phyloP scores from a whole-genome alignment of 768 basidiomycete species.

The Hebeloma cylindrosporum region DNA sequence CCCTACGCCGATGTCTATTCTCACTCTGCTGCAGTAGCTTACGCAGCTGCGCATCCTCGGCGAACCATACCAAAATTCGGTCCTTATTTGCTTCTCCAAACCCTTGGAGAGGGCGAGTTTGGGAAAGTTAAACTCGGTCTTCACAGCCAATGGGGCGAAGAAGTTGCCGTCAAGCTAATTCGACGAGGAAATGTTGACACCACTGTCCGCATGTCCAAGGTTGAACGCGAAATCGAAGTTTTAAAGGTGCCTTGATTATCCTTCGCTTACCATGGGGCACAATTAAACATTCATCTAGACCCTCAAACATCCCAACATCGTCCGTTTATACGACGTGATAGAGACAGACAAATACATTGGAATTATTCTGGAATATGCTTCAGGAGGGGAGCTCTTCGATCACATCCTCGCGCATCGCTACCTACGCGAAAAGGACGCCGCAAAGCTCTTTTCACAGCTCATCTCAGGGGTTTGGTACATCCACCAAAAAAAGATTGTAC shows the following conservation, averaged over 20 bases:
- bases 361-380: constrained; percentile 97
- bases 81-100: constrained; percentile 92
- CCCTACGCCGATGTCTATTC: constrained; percentile 61
- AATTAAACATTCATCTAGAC: constrained; percentile 57
- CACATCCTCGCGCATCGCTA: constrained; percentile 98
- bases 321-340: constrained; percentile 96
- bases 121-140: constrained; percentile 99
- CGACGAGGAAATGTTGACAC: constrained; percentile 90
- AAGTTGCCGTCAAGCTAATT: constrained; percentile 98
- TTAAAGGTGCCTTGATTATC: constrained; percentile 64
- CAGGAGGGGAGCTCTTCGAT: constrained; percentile 97
- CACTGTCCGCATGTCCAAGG: constrained; percentile 85
- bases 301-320: constrained; percentile 97
- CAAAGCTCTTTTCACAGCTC: constrained; percentile 95
- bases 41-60: constrained; percentile 76
- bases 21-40: constrained; percentile 84
- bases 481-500: constrained; percentile 98
- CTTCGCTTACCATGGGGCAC: too few species aligned
- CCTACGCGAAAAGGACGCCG: constrained; percentile 90
- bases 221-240: constrained; percentile 97
- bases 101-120: constrained; percentile 97
- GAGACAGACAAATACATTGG: constrained; percentile 99
- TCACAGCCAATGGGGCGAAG: constrained; percentile 91
- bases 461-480: constrained; percentile 99
- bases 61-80: constrained; percentile 93